Evolutionary conservation across 2,329 filamentous ascomycete genomes (phyloP).

Genomic region (Trichophyton verrucosum): DNA sequence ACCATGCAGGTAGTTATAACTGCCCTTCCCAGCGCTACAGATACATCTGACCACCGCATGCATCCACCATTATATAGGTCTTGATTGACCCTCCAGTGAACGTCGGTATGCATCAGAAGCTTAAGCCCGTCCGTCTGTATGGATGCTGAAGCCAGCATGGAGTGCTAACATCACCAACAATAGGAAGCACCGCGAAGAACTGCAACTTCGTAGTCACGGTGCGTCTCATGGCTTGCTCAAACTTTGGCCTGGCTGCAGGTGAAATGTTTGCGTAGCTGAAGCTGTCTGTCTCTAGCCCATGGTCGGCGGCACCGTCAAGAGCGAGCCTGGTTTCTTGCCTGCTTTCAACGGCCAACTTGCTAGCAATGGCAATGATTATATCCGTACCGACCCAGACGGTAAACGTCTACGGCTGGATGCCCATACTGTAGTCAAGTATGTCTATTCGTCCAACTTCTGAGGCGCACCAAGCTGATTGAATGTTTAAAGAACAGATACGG

Average conservation of each 20-base stretch:
- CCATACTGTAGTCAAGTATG: conserved; percentile 29
- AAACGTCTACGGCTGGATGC: conserved; percentile 31
- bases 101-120: conserved; percentile 20
- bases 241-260: too few relatives aligned
- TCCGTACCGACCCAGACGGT: conserved; percentile 30
- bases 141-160: not conserved
- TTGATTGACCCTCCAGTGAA: conserved; percentile 20
- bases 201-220: conserved; percentile 28
- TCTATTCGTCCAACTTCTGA: not conserved
- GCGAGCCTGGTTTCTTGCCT: conserved; percentile 25
- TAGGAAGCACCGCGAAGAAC: conserved; percentile 28
- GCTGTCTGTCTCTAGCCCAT: conserved; percentile 23
- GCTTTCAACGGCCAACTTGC: conserved; percentile 27
- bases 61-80: conserved; percentile 17
- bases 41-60: not conserved
- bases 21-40: conserved; percentile 1
- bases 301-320: conserved; percentile 25
- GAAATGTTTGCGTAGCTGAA: not conserved
- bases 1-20: conserved; percentile 24
- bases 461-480: not conserved
- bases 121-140: not conserved
- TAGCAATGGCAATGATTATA: conserved; percentile 32
- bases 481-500: conserved; percentile 21
- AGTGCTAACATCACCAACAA: conserved; percentile 10
- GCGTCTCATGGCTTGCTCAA: not conserved